Percentiles rank a stretch among this genome's conserved stretches.
phyloP scores from a whole-genome alignment of 2,329 filamentous ascomycete species.

The Colletotrichum acutatum region DNA sequence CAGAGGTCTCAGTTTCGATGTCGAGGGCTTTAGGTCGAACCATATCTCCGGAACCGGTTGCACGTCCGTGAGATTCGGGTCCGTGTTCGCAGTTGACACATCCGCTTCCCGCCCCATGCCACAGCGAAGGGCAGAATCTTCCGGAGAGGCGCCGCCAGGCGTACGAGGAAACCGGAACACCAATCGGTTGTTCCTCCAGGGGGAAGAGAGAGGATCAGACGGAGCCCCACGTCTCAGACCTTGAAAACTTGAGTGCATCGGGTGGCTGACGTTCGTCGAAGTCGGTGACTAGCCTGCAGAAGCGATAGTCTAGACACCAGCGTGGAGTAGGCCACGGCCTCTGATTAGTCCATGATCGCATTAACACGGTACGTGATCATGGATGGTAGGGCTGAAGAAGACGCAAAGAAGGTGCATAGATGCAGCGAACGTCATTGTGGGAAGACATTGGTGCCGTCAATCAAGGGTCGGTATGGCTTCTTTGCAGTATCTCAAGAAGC shows the following conservation, averaged over 20 bases:
- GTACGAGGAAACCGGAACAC: not conserved
- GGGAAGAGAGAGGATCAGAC: conserved; percentile 8
- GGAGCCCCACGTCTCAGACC: conserved; percentile 10
- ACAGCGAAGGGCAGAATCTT: not conserved
- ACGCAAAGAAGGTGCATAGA: conserved; percentile 10
- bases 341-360: not conserved
- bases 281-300: not conserved
- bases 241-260: not conserved
- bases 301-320: not conserved
- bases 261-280: not conserved
- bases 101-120: conserved; percentile 13
- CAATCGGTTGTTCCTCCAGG: not conserved
- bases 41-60: conserved; percentile 16
- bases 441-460: conserved; percentile 7
- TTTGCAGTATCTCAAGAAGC: not conserved
- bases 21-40: not conserved
- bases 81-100: not conserved
- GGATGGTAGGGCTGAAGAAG: conserved; percentile 32
- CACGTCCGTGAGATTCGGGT: not conserved
- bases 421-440: not conserved
- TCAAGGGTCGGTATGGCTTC: conserved; percentile 11
- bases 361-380: not conserved
- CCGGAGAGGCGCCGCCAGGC: not conserved
- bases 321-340: not conserved
- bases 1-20: not conserved